A percentile compares a stretch with the other conserved stretches of the same genome.
Evolutionary conservation across 208 protist genomes (phyloP).

Genomic region (Trypanosoma rangeli): DNA sequence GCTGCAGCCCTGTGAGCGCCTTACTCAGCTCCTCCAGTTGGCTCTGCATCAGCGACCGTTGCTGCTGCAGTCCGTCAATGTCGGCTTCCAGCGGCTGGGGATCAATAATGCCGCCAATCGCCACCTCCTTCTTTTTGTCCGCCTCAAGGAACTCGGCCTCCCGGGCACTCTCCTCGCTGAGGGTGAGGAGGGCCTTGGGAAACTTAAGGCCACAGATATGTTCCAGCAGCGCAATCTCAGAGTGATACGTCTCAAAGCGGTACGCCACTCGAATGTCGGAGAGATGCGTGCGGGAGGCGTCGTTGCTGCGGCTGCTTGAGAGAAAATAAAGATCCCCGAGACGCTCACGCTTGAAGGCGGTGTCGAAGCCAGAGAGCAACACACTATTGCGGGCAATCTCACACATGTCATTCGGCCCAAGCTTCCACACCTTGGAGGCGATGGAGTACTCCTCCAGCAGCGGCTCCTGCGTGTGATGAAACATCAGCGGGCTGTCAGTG

Average conservation of each 20-base stretch:
- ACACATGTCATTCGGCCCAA: constrained; percentile 90
- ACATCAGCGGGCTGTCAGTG: constrained; percentile 94
- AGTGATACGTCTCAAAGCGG: constrained; percentile 91
- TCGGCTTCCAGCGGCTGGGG: constrained; percentile 69
- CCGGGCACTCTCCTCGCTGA: constrained; percentile 61
- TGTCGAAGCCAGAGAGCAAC: constrained; percentile 82
- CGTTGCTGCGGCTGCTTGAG: constrained; percentile 88
- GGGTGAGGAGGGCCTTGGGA: constrained; percentile 67
- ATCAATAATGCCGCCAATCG: constrained; percentile 60
- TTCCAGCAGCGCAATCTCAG: constrained; percentile 82
- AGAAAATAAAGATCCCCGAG: constrained; percentile 88
- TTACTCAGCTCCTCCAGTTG: constrained; percentile 61
- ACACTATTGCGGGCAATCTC: constrained; percentile 93
- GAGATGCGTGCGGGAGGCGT: constrained; percentile 75
- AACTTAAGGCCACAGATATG: constrained; percentile 82
- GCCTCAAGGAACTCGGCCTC: constrained; percentile 30
- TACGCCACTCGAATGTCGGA: constrained; percentile 87
- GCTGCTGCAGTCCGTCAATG: constrained; percentile 53
- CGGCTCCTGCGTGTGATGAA: constrained; percentile 97
- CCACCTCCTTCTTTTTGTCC: constrained; percentile 27
- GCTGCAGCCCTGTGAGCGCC: constrained; percentile 62
- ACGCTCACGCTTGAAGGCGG: constrained; percentile 76
- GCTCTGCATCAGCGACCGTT: constrained; percentile 60
- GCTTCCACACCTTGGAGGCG: constrained; percentile 92
- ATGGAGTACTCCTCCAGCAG: constrained; percentile 93